Evolutionary conservation across 2,329 filamentous ascomycete genomes (phyloP), one percentile per base, ranked within the genome.

Genomic region (Trichoderma koningii): DNA sequence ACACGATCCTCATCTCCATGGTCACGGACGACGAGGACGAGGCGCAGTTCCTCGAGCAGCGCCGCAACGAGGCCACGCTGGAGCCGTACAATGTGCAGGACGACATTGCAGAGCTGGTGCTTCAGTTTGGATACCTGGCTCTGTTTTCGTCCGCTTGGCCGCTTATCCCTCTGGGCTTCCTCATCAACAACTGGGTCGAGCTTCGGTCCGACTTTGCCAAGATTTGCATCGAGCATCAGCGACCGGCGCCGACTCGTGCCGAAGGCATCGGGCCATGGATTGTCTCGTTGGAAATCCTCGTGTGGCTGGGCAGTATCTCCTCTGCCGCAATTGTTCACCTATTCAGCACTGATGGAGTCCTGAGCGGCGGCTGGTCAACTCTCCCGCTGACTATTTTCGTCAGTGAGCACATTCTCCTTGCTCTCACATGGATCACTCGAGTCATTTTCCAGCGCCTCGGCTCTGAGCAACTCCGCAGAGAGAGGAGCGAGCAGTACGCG

Each of bases 61-160:
- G 89, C 2, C 87, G 90, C 56, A 82, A 86, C 66, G 88, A 93
- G 73, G 85, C 89, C 0, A 86, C 86, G 21, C 82, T 91, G 0
- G 85, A 85, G 10, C 79, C 84, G 15, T 93, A 92, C 79, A 87
- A 92, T 69, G 89, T 92, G 0, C 88, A 89, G 15, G 82, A 85
- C 10, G 90, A 93, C 70, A 85, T 92, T 50, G 82, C 89, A 10
- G 90, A 92, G 75, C 89, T 91, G 80, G 86, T 88, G 34, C 81
- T 91, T 2, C 87, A 89, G 71, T 92, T 91, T 69, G 90, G 90
- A 5, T 91, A 92, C 72, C 81, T 93, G 0, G 84, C 87, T 0
- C 79, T 92, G 5, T 93, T 92, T 75, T 89, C 87, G 1, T 87
- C 90, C 0, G 87, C 91, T 34, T 93, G 90, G 90, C 89, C 90